Percentiles rank a stretch among this genome's conserved stretches.
phyloP scores from a whole-genome alignment of 2,329 filamentous ascomycete genomes.

The Fusarium oxysporum region DNA sequence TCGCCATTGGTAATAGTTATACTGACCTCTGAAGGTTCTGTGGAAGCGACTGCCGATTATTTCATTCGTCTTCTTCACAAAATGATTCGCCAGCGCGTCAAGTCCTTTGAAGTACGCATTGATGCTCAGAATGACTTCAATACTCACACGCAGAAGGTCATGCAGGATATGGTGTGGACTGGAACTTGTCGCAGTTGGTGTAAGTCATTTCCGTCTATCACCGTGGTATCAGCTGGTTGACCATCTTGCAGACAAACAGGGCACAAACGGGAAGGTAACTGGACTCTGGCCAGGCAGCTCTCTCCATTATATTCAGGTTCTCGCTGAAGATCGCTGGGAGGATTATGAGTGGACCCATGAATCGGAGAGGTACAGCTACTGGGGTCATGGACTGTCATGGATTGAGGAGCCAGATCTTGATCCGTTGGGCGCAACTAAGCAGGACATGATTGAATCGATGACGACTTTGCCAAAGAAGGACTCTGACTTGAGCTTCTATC shows the following conservation, averaged over 20 bases:
- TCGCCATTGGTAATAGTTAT: too few relatives aligned
- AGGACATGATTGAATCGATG: not conserved
- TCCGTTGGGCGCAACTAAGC: not conserved
- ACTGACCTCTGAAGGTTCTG: not conserved
- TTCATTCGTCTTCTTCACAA: slow-evolving; percentile 3
- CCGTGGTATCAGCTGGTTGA: fast-evolving
- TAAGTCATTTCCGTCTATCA: not conserved
- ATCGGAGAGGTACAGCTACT: not conserved
- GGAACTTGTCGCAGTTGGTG: not conserved
- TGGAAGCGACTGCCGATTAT: not conserved
- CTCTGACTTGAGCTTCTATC: slow-evolving; percentile 2
- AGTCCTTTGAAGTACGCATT: not conserved
- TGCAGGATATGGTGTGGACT: not conserved
- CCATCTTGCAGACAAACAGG: not conserved
- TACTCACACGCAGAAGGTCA: not conserved
- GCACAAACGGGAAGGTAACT: not conserved
- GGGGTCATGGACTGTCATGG: not conserved
- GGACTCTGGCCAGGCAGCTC: not conserved
- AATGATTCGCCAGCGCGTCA: not conserved
- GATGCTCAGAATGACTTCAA: not conserved
- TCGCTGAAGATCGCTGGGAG: not conserved
- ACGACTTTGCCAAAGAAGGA: not conserved
- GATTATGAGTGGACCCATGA: not conserved
- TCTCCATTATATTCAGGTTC: not conserved
- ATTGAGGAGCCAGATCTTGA: not conserved